These are phyloP conservation scores for Acanthamoeba sp. DNA, from an alignment of 208 protist genomes.

Conservation along the genomic window DNA sequence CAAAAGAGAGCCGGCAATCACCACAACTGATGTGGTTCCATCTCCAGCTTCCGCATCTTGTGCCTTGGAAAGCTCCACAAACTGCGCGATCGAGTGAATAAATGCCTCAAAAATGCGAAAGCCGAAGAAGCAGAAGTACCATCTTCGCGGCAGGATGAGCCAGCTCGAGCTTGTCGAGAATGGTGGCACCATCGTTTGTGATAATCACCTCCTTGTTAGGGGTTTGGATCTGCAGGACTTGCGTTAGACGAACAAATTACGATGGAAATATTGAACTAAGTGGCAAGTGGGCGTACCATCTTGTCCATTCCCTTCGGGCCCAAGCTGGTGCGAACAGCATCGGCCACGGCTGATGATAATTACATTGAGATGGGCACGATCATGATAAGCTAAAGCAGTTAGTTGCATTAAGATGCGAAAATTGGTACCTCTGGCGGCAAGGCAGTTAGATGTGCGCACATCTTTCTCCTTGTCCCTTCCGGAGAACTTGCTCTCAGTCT, in stretches of 20 bases:
- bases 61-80: slow-evolving; percentile 98
- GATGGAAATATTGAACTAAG: background rate
- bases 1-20: slow-evolving; percentile 98
- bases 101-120: slow-evolving; percentile 30
- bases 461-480: slow-evolving; percentile 93
- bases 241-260: background rate
- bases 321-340: slow-evolving; percentile 98
- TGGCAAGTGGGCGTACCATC: slow-evolving; percentile 86
- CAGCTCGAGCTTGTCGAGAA: slow-evolving; percentile 97
- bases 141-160: slow-evolving; percentile 99
- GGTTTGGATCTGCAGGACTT: slow-evolving; percentile 88
- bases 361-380: too few species aligned
- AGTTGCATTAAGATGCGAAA: too few species aligned
- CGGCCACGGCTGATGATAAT: slow-evolving; percentile 93
- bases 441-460: slow-evolving; percentile 95
- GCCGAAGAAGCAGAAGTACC: slow-evolving; percentile 81
- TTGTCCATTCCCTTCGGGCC: slow-evolving; percentile 99
- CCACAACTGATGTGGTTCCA: slow-evolving; percentile 99
- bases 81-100: slow-evolving; percentile 83
- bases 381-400: too few species aligned
- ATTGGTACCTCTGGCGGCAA: slow-evolving; percentile 92
- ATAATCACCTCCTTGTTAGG: slow-evolving; percentile 97
- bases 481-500: slow-evolving; percentile 42
- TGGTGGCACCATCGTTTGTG: slow-evolving; percentile 99
- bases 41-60: slow-evolving; percentile 99